Percentiles rank a stretch among this genome's conserved stretches.
Conservation (phyloP, 2,329 filamentous ascomycete genomes). For the Paecilomyces sp. region DNA sequence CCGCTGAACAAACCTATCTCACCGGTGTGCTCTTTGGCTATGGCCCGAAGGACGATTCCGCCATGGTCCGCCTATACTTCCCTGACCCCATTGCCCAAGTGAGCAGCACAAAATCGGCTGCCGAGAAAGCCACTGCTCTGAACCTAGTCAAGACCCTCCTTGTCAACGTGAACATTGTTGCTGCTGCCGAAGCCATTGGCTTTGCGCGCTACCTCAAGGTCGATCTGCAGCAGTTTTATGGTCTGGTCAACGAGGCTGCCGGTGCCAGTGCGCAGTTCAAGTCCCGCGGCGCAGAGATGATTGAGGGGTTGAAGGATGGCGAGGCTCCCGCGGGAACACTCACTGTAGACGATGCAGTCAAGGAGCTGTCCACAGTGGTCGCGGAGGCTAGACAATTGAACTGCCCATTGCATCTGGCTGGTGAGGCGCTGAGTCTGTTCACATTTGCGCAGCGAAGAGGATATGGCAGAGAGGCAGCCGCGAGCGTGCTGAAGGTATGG, state of each 20-base stretch:
- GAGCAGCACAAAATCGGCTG: conserved; percentile 20
- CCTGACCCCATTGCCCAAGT: conserved; percentile 34
- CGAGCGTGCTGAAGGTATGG: conserved; percentile 27
- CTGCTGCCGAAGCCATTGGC: conserved; percentile 41
- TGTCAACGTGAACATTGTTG: conserved; percentile 42
- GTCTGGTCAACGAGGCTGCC: conserved; percentile 41
- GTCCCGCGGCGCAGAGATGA: conserved; percentile 30
- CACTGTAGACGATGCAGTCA: conserved; percentile 29
- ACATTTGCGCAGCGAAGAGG: conserved; percentile 24
- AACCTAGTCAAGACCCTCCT: conserved; percentile 39
- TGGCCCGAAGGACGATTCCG: conserved; percentile 48
- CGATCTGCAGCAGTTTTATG: conserved; percentile 39
- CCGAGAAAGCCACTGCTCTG: conserved; percentile 26
- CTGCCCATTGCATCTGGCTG: conserved; percentile 31
- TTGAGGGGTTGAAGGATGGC: conserved; percentile 19
- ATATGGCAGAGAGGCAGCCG: conserved; percentile 19
- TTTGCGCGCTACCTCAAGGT: conserved; percentile 41
- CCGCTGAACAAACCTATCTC: conserved; percentile 60
- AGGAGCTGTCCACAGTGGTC: conserved; percentile 33
- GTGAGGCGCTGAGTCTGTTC: conserved; percentile 28
- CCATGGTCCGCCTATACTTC: conserved; percentile 49
- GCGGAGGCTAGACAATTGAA: conserved; percentile 34
- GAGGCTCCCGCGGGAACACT: conserved; percentile 23
- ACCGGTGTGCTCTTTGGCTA: conserved; percentile 53
- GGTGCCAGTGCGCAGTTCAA: conserved; percentile 41